Conservation (phyloP, 2,329 filamentous ascomycete species). For the Colletotrichum lindemuthianum region DNA sequence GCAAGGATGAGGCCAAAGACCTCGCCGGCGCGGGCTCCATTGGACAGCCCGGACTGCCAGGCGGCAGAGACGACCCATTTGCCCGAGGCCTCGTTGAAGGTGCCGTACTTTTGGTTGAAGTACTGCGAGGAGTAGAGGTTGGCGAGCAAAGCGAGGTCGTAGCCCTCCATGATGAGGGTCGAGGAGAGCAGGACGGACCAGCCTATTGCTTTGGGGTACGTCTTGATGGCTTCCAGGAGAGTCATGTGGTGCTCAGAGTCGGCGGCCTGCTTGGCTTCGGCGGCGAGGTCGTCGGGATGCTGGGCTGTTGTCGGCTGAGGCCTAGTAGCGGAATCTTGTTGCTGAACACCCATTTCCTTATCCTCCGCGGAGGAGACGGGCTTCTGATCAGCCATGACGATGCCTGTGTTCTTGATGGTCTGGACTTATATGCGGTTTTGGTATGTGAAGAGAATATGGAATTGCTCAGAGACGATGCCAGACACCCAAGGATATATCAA, state of each 20-base stretch:
- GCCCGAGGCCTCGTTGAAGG: slow-evolving; percentile 43
- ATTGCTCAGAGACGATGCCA: background rate
- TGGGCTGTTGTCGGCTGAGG: background rate
- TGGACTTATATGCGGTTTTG: background rate
- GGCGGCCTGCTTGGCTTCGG: slow-evolving; percentile 53
- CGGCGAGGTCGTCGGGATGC: slow-evolving; percentile 41
- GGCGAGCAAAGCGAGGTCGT: slow-evolving; percentile 60
- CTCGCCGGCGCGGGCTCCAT: slow-evolving; percentile 63
- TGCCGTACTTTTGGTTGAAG: slow-evolving; percentile 59
- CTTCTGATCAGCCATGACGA: slow-evolving; percentile 40
- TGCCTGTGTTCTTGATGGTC: background rate
- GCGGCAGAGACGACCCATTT: slow-evolving; percentile 60
- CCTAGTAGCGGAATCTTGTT: slow-evolving; percentile 40
- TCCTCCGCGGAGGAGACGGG: slow-evolving; percentile 26
- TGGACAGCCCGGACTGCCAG: slow-evolving; percentile 67
- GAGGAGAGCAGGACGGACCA: slow-evolving; percentile 58
- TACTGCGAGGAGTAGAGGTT: slow-evolving; percentile 59
- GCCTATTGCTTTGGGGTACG: slow-evolving; percentile 58
- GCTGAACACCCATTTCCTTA: slow-evolving; percentile 39
- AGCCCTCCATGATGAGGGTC: slow-evolving; percentile 61
- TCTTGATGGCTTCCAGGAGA: slow-evolving; percentile 50
- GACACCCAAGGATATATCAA: no score
- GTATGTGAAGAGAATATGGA: background rate
- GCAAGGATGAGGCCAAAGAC: slow-evolving; percentile 65
- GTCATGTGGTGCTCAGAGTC: slow-evolving; percentile 54